Base-by-base conservation (phyloP, 495 filamentous ascomycete genomes). In the Podospora bellae-mahoneyi region DNA sequence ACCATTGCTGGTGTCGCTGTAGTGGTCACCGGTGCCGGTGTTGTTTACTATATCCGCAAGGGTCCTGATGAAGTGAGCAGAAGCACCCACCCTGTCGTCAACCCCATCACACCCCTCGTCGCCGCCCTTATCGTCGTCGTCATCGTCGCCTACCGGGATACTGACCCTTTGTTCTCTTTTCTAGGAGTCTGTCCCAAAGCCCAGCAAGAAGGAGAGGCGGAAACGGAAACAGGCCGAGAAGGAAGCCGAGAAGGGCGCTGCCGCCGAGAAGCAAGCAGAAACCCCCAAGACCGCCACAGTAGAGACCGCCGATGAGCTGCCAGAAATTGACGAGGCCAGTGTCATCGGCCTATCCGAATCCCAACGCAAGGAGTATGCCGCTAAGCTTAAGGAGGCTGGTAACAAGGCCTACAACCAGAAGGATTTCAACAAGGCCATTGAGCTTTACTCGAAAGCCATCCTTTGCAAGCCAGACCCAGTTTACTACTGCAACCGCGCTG, bases 401-500 rank as follows among this genome's bases (percentile, higher is more conserved):
- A 99, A 99, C 84, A 96, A 94, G 81, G 94, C 95, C 9, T 99
- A 97, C 76, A 92, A 92, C 34, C 85, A 84, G 58, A 97, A 97
- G 81, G 91, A 97, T 71, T 97, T 96, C 78, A 86, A 90, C 74
- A 86, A 86, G 68, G 95, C 95, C 62, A 99, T 98, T 73, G 90
- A 93, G 0, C 85, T 99, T 48, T 99, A 99, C 78, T 89, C 92
- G 64, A 91, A 95, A 81, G 95, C 95, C 28, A 95, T 99, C 71
- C 79, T 98, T 39, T 99, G 95, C 90, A 97, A 92, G 82, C 89
- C 93, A 53, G 96, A 99, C 75, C 92, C 95, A 3, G 92, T 99
- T 74, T 99, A 92, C 85, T 99, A 96, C 85, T 98, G 94, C 59
- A 99, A 99, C 82, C 89, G 95, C 57, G 96, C 96, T 60, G 95